These are phyloP conservation scores for Dactylellina sp. DNA, from an alignment of 2,329 filamentous ascomycete genomes.

Conservation along the genomic window DNA sequence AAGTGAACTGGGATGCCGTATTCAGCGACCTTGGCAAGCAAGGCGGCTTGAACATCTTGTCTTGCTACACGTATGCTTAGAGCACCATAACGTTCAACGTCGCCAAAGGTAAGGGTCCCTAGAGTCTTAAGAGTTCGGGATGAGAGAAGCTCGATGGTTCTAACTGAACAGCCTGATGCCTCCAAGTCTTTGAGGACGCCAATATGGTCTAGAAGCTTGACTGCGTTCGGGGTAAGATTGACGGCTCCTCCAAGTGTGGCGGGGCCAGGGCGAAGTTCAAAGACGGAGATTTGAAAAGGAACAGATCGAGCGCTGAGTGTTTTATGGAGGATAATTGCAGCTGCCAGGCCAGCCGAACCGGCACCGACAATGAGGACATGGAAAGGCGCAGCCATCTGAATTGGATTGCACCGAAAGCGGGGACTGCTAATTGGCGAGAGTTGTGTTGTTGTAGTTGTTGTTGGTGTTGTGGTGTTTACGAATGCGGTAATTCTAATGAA, in stretches of 20 bases:
- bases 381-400: constrained; percentile 20
- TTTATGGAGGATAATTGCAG: constrained; percentile 67
- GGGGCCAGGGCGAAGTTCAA: constrained; percentile 66
- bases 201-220: constrained; percentile 66
- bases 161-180: constrained; percentile 67
- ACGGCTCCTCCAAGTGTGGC: constrained; percentile 67
- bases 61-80: constrained; percentile 61
- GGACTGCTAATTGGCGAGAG: too few relatives aligned
- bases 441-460: too few relatives aligned
- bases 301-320: constrained; percentile 61
- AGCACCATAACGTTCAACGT: constrained; percentile 68
- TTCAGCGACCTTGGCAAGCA: constrained; percentile 58
- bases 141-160: constrained; percentile 67
- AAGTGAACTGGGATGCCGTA: constrained; percentile 56
- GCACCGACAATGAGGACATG: constrained; percentile 41
- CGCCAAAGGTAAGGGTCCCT: constrained; percentile 68
- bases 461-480: constrained; percentile 40
- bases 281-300: constrained; percentile 65
- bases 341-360: constrained; percentile 33
- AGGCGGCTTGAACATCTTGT: constrained; percentile 60
- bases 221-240: constrained; percentile 66
- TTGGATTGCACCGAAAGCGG: not conserved
- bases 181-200: constrained; percentile 64
- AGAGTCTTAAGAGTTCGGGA: constrained; percentile 56
- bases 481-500: not conserved